Evolutionary conservation across 2,329 filamentous ascomycete genomes (phyloP), one percentile per base, ranked within the genome.

Genomic region (Ceratocystis diversiconidia): DNA sequence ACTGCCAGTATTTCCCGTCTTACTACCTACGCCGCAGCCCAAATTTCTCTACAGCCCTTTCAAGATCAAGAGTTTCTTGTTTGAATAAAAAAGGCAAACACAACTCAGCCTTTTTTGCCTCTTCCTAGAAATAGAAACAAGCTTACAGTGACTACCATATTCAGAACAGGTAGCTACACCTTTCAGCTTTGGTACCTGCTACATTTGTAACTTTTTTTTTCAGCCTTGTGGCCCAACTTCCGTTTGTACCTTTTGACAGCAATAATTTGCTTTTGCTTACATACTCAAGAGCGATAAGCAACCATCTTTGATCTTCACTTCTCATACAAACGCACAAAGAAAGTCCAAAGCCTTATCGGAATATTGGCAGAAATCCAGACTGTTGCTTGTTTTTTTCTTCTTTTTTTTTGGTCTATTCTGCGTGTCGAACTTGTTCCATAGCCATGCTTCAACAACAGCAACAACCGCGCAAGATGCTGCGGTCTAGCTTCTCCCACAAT

Each of bases 401-500:
- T n/a, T 3, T 61, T 55, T 36, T 61, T 22, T 17, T 22, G n/a
- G 36, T 41, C 36, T 41, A 12, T 41, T 12, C 36, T 12, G 36
- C 10, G 10, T 41, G 36, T 12, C 36, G n/a, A 50, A 65, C 70
- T 71, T 69, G 62, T 46, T 70, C 69, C 68, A 79, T 79, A 7
- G 55, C 7, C 32, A 66, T 66, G 64, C 59, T 61, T 8, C 36
- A 30, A 25, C 64, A 65, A 44, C 64, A 66, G 19, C 55, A 66
- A 6, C 48, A 60, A 10, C 17, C 55, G 43, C 63, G 55, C 10
- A 66, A 66, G 59, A 25, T 65, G 78, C 74, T 76, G 71, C 77
- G 77, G 68, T 75, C 75, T 64, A 79, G 78, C 72, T 77, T 80
- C 72, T 78, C 77, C 28, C 76, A 79, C 66, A 80, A 83, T 63